phyloP scores from a whole-genome alignment of 345 rosid genomes.

The Gossypium mustelinum region DNA sequence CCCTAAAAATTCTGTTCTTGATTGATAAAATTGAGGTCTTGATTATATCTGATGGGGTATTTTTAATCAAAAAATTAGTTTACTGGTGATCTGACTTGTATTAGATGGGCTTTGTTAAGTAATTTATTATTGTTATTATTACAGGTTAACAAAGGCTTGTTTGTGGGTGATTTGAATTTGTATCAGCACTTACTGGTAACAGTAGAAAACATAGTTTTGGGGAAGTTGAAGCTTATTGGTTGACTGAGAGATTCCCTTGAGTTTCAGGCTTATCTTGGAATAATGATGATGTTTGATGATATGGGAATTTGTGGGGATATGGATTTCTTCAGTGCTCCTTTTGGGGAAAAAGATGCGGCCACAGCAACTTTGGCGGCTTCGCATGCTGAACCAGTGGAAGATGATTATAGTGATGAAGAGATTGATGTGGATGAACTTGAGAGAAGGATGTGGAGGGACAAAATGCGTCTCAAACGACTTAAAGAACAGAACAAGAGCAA shows the following conservation, averaged over 20 bases:
- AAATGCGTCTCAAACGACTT: constrained; percentile 56
- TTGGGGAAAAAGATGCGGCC: constrained; percentile 33
- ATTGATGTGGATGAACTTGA: constrained; percentile 73
- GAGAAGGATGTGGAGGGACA: constrained; percentile 78
- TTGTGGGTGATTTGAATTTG: too few relatives aligned
- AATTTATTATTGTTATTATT: too few relatives aligned
- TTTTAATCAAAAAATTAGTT: too few relatives aligned
- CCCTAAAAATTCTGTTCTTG: too few relatives aligned
- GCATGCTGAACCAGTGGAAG: constrained; percentile 46
- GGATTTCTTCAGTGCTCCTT: constrained; percentile 54
- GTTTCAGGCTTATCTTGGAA: constrained; percentile 3
- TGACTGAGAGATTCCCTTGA: background rate
- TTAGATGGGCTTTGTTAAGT: too few relatives aligned
- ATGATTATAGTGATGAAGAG: constrained; percentile 68
- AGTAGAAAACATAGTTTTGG: too few relatives aligned
- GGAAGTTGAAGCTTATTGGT: too few relatives aligned
- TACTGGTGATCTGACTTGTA: too few relatives aligned
- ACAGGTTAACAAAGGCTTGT: too few relatives aligned
- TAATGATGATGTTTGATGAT: constrained; percentile 64
- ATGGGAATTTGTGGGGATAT: constrained; percentile 71
- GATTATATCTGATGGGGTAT: too few relatives aligned
- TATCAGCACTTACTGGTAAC: too few relatives aligned
- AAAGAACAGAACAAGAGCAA: constrained; percentile 35
- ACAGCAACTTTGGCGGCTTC: constrained; percentile 15
- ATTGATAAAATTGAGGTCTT: background rate